Evolutionary conservation across 2,329 filamentous ascomycete genomes (phyloP).

Genomic region (Microdochium bolleyi): DNA sequence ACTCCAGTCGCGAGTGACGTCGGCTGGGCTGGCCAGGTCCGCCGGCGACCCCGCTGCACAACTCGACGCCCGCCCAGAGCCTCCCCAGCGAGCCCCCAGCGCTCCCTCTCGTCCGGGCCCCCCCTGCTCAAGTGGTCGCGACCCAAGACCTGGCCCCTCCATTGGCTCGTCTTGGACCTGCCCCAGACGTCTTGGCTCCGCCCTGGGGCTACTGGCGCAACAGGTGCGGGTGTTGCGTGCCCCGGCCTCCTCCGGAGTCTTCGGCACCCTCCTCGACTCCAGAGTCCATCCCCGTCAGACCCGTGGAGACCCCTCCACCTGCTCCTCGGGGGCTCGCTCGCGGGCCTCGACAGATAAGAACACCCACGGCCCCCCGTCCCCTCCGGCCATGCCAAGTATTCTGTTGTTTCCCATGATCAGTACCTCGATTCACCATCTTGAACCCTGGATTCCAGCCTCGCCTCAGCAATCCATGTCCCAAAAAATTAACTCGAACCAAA

Average conservation of each 20-base stretch:
- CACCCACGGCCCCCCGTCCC: not conserved
- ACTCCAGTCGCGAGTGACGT: not conserved
- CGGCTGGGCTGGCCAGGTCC: not conserved
- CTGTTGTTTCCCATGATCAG: not conserved
- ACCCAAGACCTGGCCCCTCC: not conserved
- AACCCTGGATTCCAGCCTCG: too few relatives aligned
- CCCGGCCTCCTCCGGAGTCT: not conserved
- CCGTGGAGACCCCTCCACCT: not conserved
- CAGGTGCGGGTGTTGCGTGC: not conserved
- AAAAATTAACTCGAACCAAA: too few relatives aligned
- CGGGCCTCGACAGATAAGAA: not conserved
- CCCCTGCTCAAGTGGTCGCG: not conserved
- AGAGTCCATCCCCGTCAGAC: not conserved
- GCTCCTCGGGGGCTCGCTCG: not conserved
- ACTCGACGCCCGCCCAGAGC: not conserved
- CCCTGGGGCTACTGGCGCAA: not conserved
- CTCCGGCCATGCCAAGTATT: not conserved
- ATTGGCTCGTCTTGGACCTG: not conserved
- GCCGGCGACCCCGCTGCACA: constrained; percentile 1
- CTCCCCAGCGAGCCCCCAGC: not conserved
- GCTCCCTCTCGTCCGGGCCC: not conserved
- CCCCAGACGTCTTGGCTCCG: not conserved
- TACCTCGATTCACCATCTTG: not conserved
- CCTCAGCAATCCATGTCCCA: too few relatives aligned
- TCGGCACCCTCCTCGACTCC: not conserved